Evolutionary conservation across 148 eudicot genomes (phyloP), one percentile per base, ranked within the genome.

Genomic region (Heliosperma pusillum): DNA sequence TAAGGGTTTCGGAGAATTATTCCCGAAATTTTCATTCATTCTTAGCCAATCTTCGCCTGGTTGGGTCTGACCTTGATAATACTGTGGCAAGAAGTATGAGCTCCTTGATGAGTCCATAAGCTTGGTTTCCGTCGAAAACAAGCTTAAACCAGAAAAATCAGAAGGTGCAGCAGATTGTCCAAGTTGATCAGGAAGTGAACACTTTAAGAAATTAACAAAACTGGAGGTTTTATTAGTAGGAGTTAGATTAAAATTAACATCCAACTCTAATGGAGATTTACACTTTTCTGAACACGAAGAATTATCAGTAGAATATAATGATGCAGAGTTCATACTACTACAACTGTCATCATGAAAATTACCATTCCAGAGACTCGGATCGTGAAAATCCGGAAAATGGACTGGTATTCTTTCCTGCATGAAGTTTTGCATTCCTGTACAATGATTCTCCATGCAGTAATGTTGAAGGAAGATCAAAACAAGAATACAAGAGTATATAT

Each of bases 181-280:
- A 44, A 72, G 61, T 26, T 81, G 80, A 29, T 79, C 82, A 5
- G 84, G 76, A 62, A 74, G 67, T 26, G 78, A 81, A 20, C 88
- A 80, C 74, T 85, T 81, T 53, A 86, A 76, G 78, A 85, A 88
- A 59, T 86, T 87, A 21, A 86, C 52, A 57, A 85, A 85, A 24
- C 62, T 29, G 16, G 77, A 74, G 21, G 69, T 44, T 69, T 56
- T n/a, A n/a, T n/a, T 72, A 27, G 80, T 72, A 63, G 25, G 19
- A 61, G 71, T 57, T 11, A 80, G 63, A 75, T 69, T 74, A 61
- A 79, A 62, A 55, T 47, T 60, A 50, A 69, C 72, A 62, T 73
- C 74, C 21, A 73, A 61, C 9, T 70, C 47, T 16, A 27, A 6
- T 29, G 66, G 2, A 59, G 67, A 10, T 68, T 27, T 42, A 59